Evolutionary conservation across 768 basidiomycete species (phyloP).

Genomic region (Gloeostereum incarnatum): DNA sequence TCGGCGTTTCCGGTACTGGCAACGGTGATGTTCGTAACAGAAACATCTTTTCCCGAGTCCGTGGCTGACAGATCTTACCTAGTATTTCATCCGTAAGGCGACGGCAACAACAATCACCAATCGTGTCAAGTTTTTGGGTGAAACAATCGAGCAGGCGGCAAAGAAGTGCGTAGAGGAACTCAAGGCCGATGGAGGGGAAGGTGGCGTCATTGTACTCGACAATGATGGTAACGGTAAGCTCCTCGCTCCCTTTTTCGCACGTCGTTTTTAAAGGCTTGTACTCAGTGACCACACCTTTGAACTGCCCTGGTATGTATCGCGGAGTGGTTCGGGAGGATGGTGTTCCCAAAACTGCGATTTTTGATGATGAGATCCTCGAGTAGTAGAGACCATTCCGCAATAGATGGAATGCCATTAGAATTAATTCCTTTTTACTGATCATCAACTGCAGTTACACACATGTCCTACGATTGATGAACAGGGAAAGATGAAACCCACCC

Average conservation of each 20-base stretch:
- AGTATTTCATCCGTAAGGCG: conserved; percentile 74
- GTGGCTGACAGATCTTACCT: conserved; percentile 4
- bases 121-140: conserved; percentile 50
- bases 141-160: conserved; percentile 49
- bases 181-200: conserved; percentile 46
- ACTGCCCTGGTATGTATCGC: conserved; percentile 77
- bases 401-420: too few species aligned
- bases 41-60: not conserved
- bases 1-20: conserved; percentile 80
- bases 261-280: conserved; percentile 1
- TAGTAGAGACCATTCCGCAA: too few species aligned
- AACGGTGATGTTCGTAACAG: conserved; percentile 67
- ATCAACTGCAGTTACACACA: too few species aligned
- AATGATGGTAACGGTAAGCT: conserved; percentile 53
- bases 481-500: too few species aligned
- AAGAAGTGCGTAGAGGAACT: conserved; percentile 50
- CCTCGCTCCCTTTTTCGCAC: not conserved
- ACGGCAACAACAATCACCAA: conserved; percentile 59
- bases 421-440: too few species aligned
- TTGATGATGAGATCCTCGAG: conserved; percentile 51
- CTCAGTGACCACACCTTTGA: conserved; percentile 66
- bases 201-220: conserved; percentile 73
- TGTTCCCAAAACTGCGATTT: conserved; percentile 65
- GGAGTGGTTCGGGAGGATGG: conserved; percentile 67
- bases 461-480: too few species aligned